Evolutionary conservation across 345 rosid species (phyloP), one percentile per base, ranked within the genome.

Genomic region (Eucalyptus melliodora): DNA sequence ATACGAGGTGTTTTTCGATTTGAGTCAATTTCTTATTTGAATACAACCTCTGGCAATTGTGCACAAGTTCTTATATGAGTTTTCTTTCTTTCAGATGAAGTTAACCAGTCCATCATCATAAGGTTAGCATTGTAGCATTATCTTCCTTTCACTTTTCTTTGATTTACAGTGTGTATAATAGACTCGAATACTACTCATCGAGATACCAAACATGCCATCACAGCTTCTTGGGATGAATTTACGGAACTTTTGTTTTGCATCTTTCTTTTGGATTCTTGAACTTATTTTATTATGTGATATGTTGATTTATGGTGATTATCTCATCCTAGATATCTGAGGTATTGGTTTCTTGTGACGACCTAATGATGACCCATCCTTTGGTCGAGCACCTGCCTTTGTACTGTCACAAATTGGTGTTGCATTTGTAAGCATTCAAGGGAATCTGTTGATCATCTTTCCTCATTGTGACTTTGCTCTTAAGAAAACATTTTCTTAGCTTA

Each of bases 91-190:
- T 91, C 98, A 97, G 99, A 98, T 96, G 99, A 98, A 95, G 99
- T 98, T 86, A 97, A 98, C 92, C 99, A 97, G 94, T 97, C 99
- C 80, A 97, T 98, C 92, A 98, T 98, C 88, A 98, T 98, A 95
- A 98, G 99, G 99, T 97, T 90, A 92, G 98, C 93, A 27, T 51
- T 23, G 11, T 77, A 77, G 47, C 83, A 21, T 37, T 14, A 24
- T 11, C 45, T 77, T 37, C 47, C 77, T 77, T 77, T 77, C 27
- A 11, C 83, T 77, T 37, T 77, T 72, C 15, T 77, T 77, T 40
- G 47, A 77, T 77, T 77, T 37, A 37, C 83, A 37, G 45, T 37
- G 44, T 72, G 8, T 37, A 37, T 77, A 77, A 21, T 34, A 77
- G 45, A 77, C 47, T 77, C 4, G 27, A 77, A 17, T 37, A 37